phyloP scores from a whole-genome alignment of 2,329 filamentous ascomycete species.

The Ophiostoma pallidulum region DNA sequence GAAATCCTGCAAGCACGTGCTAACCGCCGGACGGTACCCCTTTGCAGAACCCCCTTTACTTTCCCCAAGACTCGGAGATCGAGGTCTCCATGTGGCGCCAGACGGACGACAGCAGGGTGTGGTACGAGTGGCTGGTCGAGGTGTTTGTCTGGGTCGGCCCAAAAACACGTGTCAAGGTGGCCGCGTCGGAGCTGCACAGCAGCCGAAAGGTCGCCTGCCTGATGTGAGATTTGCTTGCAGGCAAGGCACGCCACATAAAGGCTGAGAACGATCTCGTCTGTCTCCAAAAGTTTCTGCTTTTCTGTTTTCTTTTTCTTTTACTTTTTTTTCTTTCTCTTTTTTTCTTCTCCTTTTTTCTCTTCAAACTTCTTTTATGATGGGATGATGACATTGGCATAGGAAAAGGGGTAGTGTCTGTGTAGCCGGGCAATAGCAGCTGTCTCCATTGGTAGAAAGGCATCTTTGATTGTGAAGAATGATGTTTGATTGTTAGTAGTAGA shows the following conservation, averaged over 20 bases:
- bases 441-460: no score
- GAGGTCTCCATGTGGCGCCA: constrained; percentile 93
- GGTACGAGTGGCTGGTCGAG: constrained; percentile 98
- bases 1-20: background rate
- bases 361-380: no score
- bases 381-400: no score
- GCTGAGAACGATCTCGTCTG: background rate
- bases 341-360: no score
- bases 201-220: constrained; percentile 61
- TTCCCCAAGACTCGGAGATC: constrained; percentile 75
- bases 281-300: background rate
- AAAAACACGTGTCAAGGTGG: constrained; percentile 55
- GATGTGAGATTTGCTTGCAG: no score
- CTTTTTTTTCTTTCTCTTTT: no score
- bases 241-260: no score
- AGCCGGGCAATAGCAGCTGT: no score
- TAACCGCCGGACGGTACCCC: no score
- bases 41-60: constrained; percentile 76
- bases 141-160: constrained; percentile 59
- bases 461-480: no score
- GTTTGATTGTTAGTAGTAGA: background rate
- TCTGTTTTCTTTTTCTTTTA: background rate
- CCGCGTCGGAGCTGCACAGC: constrained; percentile 56
- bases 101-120: constrained; percentile 90
- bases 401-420: no score